phyloP scores from a whole-genome alignment of 179 eudicot genomes.

The Dionaea muscipula region DNA sequence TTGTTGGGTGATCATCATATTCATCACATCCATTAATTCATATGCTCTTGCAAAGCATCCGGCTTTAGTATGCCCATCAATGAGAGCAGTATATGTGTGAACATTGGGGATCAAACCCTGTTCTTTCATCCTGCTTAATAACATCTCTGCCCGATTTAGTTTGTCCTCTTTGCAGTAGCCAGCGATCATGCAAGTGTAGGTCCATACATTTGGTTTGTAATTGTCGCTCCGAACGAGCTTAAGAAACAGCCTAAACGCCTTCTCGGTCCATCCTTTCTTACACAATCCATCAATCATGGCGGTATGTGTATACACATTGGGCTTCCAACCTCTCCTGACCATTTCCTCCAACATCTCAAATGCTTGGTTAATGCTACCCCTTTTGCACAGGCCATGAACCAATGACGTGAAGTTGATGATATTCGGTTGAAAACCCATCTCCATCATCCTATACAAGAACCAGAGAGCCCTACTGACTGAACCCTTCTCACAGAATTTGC shows the following conservation, averaged over 20 bases:
- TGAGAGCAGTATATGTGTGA: slow-evolving; percentile 61
- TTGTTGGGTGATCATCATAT: no score
- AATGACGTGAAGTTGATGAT: slow-evolving; percentile 67
- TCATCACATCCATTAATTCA: slow-evolving; percentile 48
- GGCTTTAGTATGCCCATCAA: slow-evolving; percentile 55
- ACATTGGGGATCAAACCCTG: slow-evolving; percentile 69
- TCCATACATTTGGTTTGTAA: slow-evolving; percentile 72
- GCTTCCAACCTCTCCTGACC: slow-evolving; percentile 78
- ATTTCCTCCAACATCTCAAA: slow-evolving; percentile 87
- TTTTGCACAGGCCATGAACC: slow-evolving; percentile 63
- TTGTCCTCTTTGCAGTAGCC: slow-evolving; percentile 85
- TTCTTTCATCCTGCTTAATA: slow-evolving; percentile 59
- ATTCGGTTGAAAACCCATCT: slow-evolving; percentile 65
- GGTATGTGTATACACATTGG: slow-evolving; percentile 85
- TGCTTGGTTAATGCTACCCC: slow-evolving; percentile 70
- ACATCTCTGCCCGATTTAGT: slow-evolving; percentile 77
- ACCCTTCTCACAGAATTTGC: slow-evolving; percentile 39
- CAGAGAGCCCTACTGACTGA: slow-evolving; percentile 46
- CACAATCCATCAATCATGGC: slow-evolving; percentile 71
- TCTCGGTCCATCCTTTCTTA: slow-evolving; percentile 93
- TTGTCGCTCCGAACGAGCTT: slow-evolving; percentile 78
- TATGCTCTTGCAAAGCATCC: slow-evolving; percentile 67
- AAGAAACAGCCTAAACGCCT: slow-evolving; percentile 81
- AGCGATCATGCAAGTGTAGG: slow-evolving; percentile 75
- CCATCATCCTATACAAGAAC: slow-evolving; percentile 52